Percentiles rank a stretch among this genome's conserved stretches.
Conservation (phyloP, 345 rosid genomes). For the Eucalyptus shirleyi region DNA sequence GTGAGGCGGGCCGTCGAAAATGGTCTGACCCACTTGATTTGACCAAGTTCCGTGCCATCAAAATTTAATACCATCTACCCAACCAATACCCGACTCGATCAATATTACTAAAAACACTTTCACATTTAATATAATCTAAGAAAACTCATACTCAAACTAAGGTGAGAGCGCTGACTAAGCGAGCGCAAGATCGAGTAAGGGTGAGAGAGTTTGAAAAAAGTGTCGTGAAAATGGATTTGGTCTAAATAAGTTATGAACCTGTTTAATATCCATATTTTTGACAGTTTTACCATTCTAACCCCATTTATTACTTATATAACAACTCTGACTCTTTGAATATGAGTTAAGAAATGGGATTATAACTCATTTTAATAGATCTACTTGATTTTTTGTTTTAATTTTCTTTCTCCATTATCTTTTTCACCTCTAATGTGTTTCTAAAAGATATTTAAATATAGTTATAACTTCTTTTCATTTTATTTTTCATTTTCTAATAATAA, state of each 20-base stretch:
- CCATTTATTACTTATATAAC: neutral
- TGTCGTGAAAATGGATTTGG: no score
- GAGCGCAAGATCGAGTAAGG: rapidly evolving
- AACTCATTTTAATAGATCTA: neutral
- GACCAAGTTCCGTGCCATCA: neutral
- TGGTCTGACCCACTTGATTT: neutral
- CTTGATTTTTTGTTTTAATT: neutral
- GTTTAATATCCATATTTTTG: no score
- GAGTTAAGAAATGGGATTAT: neutral
- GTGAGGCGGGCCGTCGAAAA: neutral
- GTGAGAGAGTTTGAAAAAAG: neutral
- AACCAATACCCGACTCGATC: rapidly evolving
- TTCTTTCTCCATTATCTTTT: neutral
- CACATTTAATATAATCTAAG: no score
- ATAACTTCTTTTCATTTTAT: neutral
- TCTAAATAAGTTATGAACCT: neutral
- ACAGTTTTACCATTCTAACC: neutral
- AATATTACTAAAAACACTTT: neutral
- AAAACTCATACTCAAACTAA: neutral
- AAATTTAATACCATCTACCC: neutral
- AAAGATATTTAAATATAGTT: neutral
- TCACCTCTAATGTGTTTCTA: neutral
- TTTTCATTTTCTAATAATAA: neutral
- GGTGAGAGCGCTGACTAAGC: rapidly evolving
- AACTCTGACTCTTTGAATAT: no score